Conservation (phyloP, 805 yeast species). For the Saccharomycopsis sp. region DNA sequence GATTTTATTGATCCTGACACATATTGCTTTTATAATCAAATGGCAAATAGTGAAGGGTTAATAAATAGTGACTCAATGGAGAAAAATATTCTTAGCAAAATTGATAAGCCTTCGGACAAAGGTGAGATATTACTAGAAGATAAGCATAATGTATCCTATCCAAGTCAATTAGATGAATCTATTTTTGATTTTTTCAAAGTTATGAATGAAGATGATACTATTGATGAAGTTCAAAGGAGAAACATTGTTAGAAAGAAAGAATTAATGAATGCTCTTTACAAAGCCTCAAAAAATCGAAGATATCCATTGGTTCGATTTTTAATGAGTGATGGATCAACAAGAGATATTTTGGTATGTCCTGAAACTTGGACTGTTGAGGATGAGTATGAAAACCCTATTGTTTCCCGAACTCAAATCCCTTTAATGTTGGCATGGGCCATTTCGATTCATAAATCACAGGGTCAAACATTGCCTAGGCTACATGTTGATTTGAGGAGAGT, state of each 20-base stretch:
- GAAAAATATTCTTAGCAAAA: neutral
- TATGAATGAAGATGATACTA: constrained; percentile 23
- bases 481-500: constrained; percentile 68
- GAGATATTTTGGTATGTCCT: constrained; percentile 58
- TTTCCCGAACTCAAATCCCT: constrained; percentile 75
- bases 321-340: constrained; percentile 59
- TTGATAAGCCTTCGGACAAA: neutral
- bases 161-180: constrained; percentile 33
- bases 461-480: constrained; percentile 74
- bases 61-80: neutral
- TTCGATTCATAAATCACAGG: constrained; percentile 94
- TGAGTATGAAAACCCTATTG: constrained; percentile 54
- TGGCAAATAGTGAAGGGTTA: neutral
- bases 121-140: neutral
- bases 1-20: constrained; percentile 50
- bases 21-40: constrained; percentile 33
- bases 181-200: constrained; percentile 42
- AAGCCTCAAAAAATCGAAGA: constrained; percentile 38
- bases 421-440: constrained; percentile 93
- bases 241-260: constrained; percentile 43
- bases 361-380: constrained; percentile 81
- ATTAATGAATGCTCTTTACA: constrained; percentile 36
- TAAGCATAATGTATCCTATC: neutral
- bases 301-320: constrained; percentile 77
- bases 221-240: constrained; percentile 21